Evolutionary conservation across 345 rosid species (phyloP).

Genomic region (Camelina hispida): DNA sequence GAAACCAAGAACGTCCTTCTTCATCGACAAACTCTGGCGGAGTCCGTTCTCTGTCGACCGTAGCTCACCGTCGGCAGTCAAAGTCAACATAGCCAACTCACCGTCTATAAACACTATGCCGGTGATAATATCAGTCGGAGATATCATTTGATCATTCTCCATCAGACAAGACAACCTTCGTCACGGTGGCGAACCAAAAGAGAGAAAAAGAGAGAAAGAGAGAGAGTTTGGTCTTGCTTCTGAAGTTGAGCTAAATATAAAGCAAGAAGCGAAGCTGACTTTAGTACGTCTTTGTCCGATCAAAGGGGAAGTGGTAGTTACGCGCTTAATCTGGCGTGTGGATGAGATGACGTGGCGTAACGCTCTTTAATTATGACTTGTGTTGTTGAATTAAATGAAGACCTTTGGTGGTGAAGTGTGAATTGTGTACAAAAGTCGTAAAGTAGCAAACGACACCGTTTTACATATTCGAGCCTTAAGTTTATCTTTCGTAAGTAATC

Average conservation of each 20-base stretch:
- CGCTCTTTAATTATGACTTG: conserved; percentile 16
- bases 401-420: background rate
- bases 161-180: conserved; percentile 1
- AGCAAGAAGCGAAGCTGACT: conserved; percentile 10
- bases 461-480: background rate
- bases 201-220: conserved; percentile 9
- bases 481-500: background rate
- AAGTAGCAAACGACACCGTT: conserved; percentile 7
- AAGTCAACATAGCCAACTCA: conserved; percentile 40
- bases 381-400: background rate
- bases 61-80: conserved; percentile 65
- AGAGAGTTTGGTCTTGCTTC: conserved; percentile 28
- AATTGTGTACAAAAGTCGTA: background rate
- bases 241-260: conserved; percentile 30
- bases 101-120: conserved; percentile 59
- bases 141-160: conserved; percentile 22
- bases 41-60: conserved; percentile 47
- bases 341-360: conserved; percentile 36
- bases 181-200: background rate
- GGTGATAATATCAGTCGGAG: conserved; percentile 34
- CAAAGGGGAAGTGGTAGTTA: background rate
- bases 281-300: conserved; percentile 21
- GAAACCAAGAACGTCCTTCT: conserved; percentile 77
- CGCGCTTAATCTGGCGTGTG: conserved; percentile 32
- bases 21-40: conserved; percentile 46